A percentile compares a stretch with the other conserved stretches of the same genome.
These are phyloP conservation scores for Aspergillus carlsbadensis DNA, from an alignment of 495 filamentous ascomycete species.

Conservation along the genomic window DNA sequence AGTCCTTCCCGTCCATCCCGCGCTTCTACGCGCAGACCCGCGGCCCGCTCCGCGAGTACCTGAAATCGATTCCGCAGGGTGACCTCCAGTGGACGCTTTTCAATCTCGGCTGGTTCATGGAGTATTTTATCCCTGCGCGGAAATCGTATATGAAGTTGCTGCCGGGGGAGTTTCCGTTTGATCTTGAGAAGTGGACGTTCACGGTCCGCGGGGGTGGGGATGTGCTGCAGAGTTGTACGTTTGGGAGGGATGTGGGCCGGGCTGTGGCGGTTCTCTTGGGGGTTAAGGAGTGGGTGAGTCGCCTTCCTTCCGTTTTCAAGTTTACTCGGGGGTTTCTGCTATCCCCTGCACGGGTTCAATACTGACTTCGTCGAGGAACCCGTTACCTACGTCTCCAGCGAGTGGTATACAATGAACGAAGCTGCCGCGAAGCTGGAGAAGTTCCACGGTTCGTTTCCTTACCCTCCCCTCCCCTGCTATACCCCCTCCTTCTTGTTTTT, in stretches of 20 bases:
- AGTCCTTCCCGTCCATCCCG: slow-evolving; percentile 18
- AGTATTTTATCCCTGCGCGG: slow-evolving; percentile 24
- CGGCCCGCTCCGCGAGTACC: slow-evolving; percentile 16
- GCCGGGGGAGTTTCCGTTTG: slow-evolving; percentile 10
- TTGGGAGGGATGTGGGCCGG: slow-evolving; percentile 9
- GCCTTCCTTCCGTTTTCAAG: background rate
- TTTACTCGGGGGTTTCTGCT: no score
- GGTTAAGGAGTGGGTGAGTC: background rate
- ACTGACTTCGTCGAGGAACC: slow-evolving; percentile 14
- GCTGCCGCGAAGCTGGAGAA: background rate
- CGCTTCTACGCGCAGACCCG: slow-evolving; percentile 17
- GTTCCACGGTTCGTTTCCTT: slow-evolving; percentile 5
- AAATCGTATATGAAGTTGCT: slow-evolving; percentile 9
- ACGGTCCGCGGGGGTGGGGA: slow-evolving; percentile 6
- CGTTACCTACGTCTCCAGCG: slow-evolving; percentile 4
- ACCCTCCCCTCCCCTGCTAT: background rate
- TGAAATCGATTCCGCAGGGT: background rate
- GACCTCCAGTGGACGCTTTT: slow-evolving; percentile 23
- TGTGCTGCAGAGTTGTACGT: slow-evolving; percentile 3
- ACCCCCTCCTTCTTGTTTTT: no score
- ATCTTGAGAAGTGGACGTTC: background rate
- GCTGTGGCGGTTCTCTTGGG: slow-evolving; percentile 10
- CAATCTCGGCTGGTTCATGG: slow-evolving; percentile 25
- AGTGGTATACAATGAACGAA: slow-evolving; percentile 7
- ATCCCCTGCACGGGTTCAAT: no score